phyloP scores from a whole-genome alignment of 495 filamentous ascomycete species.

The Filosporella fistucella region DNA sequence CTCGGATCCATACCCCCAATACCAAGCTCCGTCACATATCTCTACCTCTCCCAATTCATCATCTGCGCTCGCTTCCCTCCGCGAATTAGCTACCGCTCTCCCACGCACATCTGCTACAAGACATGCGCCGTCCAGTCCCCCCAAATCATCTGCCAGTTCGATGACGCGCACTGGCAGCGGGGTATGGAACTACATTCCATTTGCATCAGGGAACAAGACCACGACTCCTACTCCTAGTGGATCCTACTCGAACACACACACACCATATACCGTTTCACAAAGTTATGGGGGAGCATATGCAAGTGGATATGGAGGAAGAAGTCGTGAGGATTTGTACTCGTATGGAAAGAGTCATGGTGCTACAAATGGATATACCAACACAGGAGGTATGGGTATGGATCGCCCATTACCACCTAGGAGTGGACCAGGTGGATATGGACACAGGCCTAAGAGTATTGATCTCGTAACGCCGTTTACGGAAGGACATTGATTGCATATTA shows the following conservation, averaged over 20 bases:
- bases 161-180: conserved; percentile 11
- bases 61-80: conserved; percentile 18
- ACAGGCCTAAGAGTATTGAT: conserved; percentile 25
- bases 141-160: conserved; percentile 6
- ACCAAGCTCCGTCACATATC: conserved; percentile 6
- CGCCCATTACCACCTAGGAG: conserved; percentile 21
- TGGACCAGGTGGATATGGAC: conserved; percentile 20
- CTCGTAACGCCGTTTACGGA: conserved; percentile 22
- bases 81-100: conserved; percentile 20
- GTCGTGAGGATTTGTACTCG: conserved; percentile 13
- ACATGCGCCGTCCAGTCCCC: conserved; percentile 9
- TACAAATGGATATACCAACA: conserved; percentile 4
- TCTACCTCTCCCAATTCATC: conserved; percentile 2
- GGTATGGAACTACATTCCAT: conserved; percentile 24
- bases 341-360: conserved; percentile 11
- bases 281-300: conserved; percentile 3
- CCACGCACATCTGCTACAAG: conserved; percentile 5
- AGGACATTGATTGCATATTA: no score
- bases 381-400: conserved; percentile 24
- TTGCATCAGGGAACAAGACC: conserved; percentile 10
- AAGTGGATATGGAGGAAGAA: conserved; percentile 8
- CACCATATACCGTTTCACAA: conserved; percentile 5
- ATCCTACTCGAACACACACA: conserved; percentile 7
- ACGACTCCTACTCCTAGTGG: conserved; percentile 14
- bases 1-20: conserved; percentile 19